A percentile compares a stretch with the other conserved stretches of the same genome.
Evolutionary conservation across 2,329 filamentous ascomycete species (phyloP).

Genomic region (Cladobotryum mycophilum): DNA sequence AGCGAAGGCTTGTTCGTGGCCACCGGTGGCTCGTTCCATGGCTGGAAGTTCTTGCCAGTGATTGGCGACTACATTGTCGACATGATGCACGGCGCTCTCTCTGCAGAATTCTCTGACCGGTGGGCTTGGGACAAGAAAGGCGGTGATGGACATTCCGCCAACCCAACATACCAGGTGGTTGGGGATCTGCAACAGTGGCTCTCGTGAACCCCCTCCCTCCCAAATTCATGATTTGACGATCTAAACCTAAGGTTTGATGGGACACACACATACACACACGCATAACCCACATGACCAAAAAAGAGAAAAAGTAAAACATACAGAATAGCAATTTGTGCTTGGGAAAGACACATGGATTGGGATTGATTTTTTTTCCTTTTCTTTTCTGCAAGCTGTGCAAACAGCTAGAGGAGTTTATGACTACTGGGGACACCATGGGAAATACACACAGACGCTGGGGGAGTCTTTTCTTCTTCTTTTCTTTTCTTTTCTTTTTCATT

Average conservation of each 20-base stretch:
- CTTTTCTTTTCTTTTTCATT: not conserved
- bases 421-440: too few relatives aligned
- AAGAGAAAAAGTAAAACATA: not conserved
- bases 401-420: conserved; percentile 9
- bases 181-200: conserved; percentile 35
- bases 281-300: too few relatives aligned
- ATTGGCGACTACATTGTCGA: conserved; percentile 54
- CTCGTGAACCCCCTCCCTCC: conserved; percentile 14
- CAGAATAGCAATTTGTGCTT: not conserved
- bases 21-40: conserved; percentile 57
- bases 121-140: conserved; percentile 43
- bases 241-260: too few relatives aligned
- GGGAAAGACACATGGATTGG: not conserved
- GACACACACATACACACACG: not conserved
- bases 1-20: conserved; percentile 52
- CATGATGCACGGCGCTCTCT: conserved; percentile 37
- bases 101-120: conserved; percentile 31
- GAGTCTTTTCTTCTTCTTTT: conserved; percentile 1
- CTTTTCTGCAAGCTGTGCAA: conserved; percentile 9
- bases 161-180: conserved; percentile 36
- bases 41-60: conserved; percentile 59
- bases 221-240: not conserved
- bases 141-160: conserved; percentile 34
- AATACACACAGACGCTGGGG: not conserved
- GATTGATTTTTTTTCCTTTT: too few relatives aligned